These are phyloP conservation scores for Obba rivulosa DNA, from an alignment of 768 basidiomycete species.

Conservation along the genomic window DNA sequence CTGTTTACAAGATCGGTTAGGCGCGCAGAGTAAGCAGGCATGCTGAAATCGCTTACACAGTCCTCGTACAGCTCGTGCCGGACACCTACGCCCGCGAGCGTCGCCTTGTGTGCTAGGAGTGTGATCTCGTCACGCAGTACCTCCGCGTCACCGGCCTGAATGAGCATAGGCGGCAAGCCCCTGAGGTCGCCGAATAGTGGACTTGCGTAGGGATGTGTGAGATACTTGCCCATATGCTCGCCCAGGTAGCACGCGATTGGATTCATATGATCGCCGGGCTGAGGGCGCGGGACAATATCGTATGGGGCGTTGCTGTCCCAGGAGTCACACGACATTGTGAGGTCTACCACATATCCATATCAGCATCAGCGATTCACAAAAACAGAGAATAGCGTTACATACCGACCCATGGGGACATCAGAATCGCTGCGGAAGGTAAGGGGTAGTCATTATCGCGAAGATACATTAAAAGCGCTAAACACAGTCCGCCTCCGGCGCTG, in stretches of 20 bases:
- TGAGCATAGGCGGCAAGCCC: slow-evolving; percentile 83
- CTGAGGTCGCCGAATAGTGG: slow-evolving; percentile 88
- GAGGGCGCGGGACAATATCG: slow-evolving; percentile 75
- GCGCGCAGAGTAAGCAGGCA: too few species aligned
- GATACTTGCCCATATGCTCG: slow-evolving; percentile 67
- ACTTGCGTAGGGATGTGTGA: slow-evolving; percentile 95
- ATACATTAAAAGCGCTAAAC: slow-evolving; percentile 86
- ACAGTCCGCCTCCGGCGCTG: slow-evolving; percentile 88
- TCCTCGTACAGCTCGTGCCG: slow-evolving; percentile 89
- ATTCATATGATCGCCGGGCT: slow-evolving; percentile 78
- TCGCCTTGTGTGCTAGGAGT: slow-evolving; percentile 90
- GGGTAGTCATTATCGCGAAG: slow-evolving; percentile 87
- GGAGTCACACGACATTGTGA: slow-evolving; percentile 97
- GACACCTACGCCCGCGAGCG: slow-evolving; percentile 78
- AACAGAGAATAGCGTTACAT: slow-evolving; percentile 24
- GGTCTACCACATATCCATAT: slow-evolving; percentile 40
- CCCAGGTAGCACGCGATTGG: slow-evolving; percentile 95
- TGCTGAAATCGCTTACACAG: slow-evolving; percentile 38
- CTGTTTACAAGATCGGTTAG: slow-evolving; percentile 28
- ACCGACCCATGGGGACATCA: slow-evolving; percentile 97
- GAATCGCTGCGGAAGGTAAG: slow-evolving; percentile 77
- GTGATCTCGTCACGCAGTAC: slow-evolving; percentile 93
- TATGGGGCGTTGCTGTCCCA: slow-evolving; percentile 90
- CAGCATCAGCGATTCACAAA: slow-evolving; percentile 1
- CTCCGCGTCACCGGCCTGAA: slow-evolving; percentile 92